Base-by-base conservation (phyloP, 805 yeast genomes). In the Ogataea trehalophila region DNA sequence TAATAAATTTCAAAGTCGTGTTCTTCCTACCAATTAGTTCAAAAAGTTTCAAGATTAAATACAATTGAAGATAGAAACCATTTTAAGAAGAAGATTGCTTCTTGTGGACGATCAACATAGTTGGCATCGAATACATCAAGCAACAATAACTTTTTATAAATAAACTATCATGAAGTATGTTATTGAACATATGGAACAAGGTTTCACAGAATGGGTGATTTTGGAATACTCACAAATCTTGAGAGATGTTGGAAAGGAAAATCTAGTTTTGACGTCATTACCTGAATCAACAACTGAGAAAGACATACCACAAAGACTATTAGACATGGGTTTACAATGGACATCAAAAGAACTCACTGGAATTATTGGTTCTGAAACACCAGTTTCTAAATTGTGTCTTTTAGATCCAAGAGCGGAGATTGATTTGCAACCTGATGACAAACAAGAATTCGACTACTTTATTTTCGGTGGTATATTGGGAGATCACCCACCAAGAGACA, bases 391-490 rank as follows among this genome's bases (percentile, higher is more conserved):
- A 45, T 88, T 90, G 3, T 91, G 97, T 61, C 70, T 92, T 41
- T 76, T 94, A 39, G 99, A 92, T 57, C 99, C 99, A 20, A 79
- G 87, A 39, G 97, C 97, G 0, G 74, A 70, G 17, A 66, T 71
- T 17, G 97, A 88, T 50, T 74, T 92, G 52, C 72, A 69, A 5
- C 96, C 97, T 2, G 72, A 66, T 41, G 99, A 92, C 59, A 67
- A 71, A 2, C 61, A 65, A 1, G 62, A 74, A 38, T 92, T 85
- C 59, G 95, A 90, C 49, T 92, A 85, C 69, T 92, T 92, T 59
- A 88, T 94, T 11, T 92, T 94, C 67, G 99, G 99, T 6, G 99
- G 99, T 35, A 94, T 92, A 45, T 75, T 92, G 41, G 98, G 97
- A 3, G 95, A 90, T 50, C 97, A 91, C 66, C 96, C 95, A 7